Percentiles rank a stretch among this genome's conserved stretches.
These are phyloP conservation scores for Neurospora sp. DNA, from an alignment of 495 filamentous ascomycete species.

Conservation along the genomic window DNA sequence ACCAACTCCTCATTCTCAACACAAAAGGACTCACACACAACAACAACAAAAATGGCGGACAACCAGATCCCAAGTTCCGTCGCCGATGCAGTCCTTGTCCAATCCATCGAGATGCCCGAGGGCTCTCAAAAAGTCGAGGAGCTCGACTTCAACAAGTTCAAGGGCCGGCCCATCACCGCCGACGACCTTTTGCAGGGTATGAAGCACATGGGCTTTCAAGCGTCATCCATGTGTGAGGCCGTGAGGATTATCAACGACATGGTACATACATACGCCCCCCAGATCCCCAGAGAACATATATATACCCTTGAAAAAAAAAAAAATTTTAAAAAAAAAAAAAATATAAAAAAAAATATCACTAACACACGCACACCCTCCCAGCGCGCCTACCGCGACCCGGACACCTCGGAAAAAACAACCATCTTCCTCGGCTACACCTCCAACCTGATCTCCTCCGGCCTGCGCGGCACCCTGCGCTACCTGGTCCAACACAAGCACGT, in stretches of 20 bases:
- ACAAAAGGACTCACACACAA: background rate
- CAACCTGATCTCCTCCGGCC: constrained; percentile 91
- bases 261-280: constrained; percentile 40
- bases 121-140: constrained; percentile 66
- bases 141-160: constrained; percentile 78
- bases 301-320: background rate
- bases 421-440: constrained; percentile 97
- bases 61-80: constrained; percentile 51
- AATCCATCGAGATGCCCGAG: constrained; percentile 72
- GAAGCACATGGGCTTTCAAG: constrained; percentile 86
- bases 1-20: background rate
- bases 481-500: constrained; percentile 86
- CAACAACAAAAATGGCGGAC: constrained; percentile 13
- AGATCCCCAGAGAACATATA: background rate
- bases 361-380: constrained; percentile 18
- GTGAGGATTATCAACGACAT: constrained; percentile 88
- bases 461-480: constrained; percentile 83
- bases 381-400: constrained; percentile 66
- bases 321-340: background rate
- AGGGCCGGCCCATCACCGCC: constrained; percentile 65
- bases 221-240: constrained; percentile 72
- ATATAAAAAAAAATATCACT: background rate
- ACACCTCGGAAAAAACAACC: constrained; percentile 64
- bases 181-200: constrained; percentile 76
- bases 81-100: constrained; percentile 77